Evolutionary conservation across 352 stramenopile genomes (phyloP).

Genomic region (Globisporangium uncinulatum): DNA sequence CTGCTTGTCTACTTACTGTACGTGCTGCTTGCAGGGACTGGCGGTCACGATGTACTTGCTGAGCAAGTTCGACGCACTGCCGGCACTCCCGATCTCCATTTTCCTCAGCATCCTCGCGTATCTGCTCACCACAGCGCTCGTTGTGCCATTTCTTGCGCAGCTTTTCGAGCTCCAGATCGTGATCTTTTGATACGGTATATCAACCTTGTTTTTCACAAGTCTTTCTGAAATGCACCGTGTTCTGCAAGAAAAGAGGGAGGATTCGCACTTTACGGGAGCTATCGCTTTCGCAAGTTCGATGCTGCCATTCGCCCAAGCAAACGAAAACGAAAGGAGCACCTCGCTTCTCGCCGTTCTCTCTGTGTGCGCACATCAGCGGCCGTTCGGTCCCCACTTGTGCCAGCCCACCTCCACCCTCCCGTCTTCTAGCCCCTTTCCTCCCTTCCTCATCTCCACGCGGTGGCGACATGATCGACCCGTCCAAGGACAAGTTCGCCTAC

Average conservation of each 20-base stretch:
- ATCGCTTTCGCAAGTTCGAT: no score
- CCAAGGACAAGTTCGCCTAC: conserved; percentile 86
- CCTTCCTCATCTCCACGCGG: not conserved
- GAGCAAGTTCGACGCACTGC: conserved; percentile 89
- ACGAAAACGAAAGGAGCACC: conserved; percentile 9
- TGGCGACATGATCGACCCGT: conserved; percentile 71
- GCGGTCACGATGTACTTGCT: conserved; percentile 91
- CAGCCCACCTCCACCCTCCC: no score
- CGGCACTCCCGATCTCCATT: conserved; percentile 95
- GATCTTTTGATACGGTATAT: not conserved
- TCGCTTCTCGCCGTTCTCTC: not conserved
- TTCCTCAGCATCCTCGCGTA: conserved; percentile 71
- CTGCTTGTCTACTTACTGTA: not conserved
- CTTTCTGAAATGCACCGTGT: no score
- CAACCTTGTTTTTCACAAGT: not conserved
- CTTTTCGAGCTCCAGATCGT: conserved; percentile 13
- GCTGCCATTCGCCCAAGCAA: not conserved
- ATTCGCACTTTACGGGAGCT: conserved; percentile 19
- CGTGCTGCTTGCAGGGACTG: conserved; percentile 47
- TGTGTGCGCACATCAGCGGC: not conserved
- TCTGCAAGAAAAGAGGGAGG: not conserved
- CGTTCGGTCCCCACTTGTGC: no score
- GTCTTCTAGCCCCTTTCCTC: not conserved
- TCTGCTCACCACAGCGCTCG: conserved; percentile 26
- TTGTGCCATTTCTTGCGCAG: conserved; percentile 30